Conservation (phyloP, 371 early-diverging fungal species). For the Conidiobolus incongruus region DNA sequence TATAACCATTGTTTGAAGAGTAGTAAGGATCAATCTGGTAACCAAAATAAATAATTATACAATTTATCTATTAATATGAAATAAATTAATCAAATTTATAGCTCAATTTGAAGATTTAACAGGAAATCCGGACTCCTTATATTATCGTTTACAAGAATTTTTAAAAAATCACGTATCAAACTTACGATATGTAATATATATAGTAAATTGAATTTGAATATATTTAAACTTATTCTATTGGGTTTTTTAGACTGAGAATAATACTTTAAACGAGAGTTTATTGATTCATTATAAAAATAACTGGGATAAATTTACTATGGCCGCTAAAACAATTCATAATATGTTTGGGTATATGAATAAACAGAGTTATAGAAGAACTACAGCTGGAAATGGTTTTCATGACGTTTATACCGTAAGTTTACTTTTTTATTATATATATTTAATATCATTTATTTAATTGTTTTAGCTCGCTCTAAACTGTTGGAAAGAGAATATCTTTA, state of each 20-base stretch:
- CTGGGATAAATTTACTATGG: slow-evolving; percentile 73
- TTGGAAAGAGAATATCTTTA: slow-evolving; percentile 75
- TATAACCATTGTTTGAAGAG: slow-evolving; percentile 61
- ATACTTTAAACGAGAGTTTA: slow-evolving; percentile 50
- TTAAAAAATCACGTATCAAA: not conserved
- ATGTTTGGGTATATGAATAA: slow-evolving; percentile 93
- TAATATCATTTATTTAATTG: too few relatives aligned
- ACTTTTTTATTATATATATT: too few relatives aligned
- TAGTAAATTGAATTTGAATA: not conserved
- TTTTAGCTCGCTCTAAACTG: too few relatives aligned
- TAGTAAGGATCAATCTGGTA: slow-evolving; percentile 9
- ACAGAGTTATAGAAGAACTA: slow-evolving; percentile 87
- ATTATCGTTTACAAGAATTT: not conserved
- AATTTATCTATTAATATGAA: not conserved
- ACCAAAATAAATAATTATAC: slow-evolving; percentile 3
- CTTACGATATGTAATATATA: slow-evolving; percentile 5
- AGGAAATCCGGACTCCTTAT: not conserved
- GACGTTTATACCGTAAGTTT: slow-evolving; percentile 79
- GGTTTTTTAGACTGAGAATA: slow-evolving; percentile 23
- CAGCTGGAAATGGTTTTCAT: slow-evolving; percentile 69
- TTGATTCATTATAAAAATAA: slow-evolving; percentile 67
- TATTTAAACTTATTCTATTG: not conserved
- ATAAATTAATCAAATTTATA: slow-evolving; percentile 2
- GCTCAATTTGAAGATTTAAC: slow-evolving; percentile 1
- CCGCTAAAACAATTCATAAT: slow-evolving; percentile 66